Evolutionary conservation across 2,329 filamentous ascomycete genomes (phyloP).

Genomic region (Penicillium sp.): DNA sequence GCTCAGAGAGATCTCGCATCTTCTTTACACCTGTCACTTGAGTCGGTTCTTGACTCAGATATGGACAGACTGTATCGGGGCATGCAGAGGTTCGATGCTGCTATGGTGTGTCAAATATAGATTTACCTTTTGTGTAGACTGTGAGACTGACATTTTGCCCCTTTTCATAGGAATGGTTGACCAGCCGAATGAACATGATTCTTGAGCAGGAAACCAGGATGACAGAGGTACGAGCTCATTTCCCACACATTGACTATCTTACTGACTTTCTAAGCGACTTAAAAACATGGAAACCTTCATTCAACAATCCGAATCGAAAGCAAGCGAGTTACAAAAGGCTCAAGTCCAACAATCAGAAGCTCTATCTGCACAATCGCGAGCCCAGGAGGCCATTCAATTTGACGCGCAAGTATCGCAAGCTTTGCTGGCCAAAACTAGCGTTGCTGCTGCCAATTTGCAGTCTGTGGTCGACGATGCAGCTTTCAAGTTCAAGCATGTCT

Average conservation of each 20-base stretch:
- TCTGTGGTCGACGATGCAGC: conserved; percentile 33
- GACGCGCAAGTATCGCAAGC: conserved; percentile 32
- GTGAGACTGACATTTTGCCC: conserved; percentile 5
- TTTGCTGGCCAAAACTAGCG: conserved; percentile 32
- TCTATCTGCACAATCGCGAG: conserved; percentile 25
- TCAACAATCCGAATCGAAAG: conserved; percentile 33
- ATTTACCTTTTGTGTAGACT: background rate
- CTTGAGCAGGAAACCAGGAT: conserved; percentile 37
- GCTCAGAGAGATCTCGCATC: conserved; percentile 31
- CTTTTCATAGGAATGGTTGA: conserved; percentile 34
- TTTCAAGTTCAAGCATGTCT: conserved; percentile 23
- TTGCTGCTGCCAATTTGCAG: conserved; percentile 34
- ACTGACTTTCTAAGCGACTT: conserved; percentile 38
- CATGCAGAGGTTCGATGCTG: conserved; percentile 34
- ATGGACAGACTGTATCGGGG: conserved; percentile 30
- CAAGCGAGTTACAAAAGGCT: conserved; percentile 32
- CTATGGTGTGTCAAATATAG: conserved; percentile 31
- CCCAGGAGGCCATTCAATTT: conserved; percentile 30
- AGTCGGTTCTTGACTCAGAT: conserved; percentile 33
- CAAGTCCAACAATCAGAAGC: conserved; percentile 39
- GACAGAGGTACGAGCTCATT: conserved; percentile 29
- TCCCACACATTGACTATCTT: background rate
- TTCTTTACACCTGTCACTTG: conserved; percentile 35
- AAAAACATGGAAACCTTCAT: conserved; percentile 35
- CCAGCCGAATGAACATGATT: conserved; percentile 27